Evolutionary conservation across 2,329 filamentous ascomycete species (phyloP), one percentile per base, ranked within the genome.

Genomic region (Penicillium sp.): DNA sequence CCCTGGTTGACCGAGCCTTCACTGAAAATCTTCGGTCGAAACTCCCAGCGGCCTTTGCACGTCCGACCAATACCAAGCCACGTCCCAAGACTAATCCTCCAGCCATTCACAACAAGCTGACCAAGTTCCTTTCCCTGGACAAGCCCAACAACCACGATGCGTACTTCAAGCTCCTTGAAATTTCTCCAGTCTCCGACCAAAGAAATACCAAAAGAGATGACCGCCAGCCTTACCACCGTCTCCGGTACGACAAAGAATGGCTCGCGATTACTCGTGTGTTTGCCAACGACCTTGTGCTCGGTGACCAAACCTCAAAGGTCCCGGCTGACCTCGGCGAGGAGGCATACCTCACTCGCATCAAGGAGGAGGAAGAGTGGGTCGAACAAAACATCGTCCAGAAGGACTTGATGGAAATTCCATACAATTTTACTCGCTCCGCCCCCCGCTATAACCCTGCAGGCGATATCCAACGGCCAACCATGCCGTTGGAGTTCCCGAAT

Each of bases 171-270:
- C 79, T 97, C 2, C 78, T 89, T 29, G 83, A 89, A 28, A 77
- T 93, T 16, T 67, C 75, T 2, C 78, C 85, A 3, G 67, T 81
- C 37, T 75, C 80, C 14, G 55, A 73, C 0, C 58, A 72, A 3
- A 50, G 71, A 3, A 50, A 59, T 28, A 28, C 59, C 28, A 45
- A 43, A 18, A 49, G 44, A 10, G 45, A 56, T 8, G 14, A 26
- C 4, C 26, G 76, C 14, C 73, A 78, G 2, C 85, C 86, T 1
- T 83, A 85, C 62, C 79, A 85, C 62, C 79, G 77, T 10, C 80
- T 97, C 0, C 78, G 86, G 44, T 97, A 99, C 70, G 94, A 99
- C 71, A 85, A 87, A 10, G 94, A 99, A 76, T 99, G 93, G 93
- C 86, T 99, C 7, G 89, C 94, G 37, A 97, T 99, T 60, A 92